Conservation (phyloP, 352 stramenopile species). For the Phytophthora podocarpi region DNA sequence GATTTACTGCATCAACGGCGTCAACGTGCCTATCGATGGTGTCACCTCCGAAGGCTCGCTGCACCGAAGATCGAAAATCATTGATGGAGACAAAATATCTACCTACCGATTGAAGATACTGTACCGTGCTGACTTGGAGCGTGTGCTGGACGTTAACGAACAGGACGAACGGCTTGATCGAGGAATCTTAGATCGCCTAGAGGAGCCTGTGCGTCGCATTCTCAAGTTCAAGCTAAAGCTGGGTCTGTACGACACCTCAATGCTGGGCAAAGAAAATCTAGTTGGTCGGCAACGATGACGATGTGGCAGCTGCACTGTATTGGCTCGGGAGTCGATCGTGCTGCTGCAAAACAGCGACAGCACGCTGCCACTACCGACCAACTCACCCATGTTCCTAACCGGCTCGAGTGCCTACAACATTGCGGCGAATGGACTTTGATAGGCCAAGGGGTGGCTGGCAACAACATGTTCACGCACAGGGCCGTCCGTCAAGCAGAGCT, state of each 20-base stretch:
- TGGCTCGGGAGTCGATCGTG: constrained; percentile 82
- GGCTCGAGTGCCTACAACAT: constrained; percentile 54
- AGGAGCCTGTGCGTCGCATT: constrained; percentile 50
- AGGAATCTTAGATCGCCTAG: constrained; percentile 40
- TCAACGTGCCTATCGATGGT: too few relatives aligned
- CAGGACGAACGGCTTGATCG: constrained; percentile 35
- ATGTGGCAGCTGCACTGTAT: constrained; percentile 47
- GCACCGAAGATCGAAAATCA: too few relatives aligned
- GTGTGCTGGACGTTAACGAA: constrained; percentile 43
- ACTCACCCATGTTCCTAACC: constrained; percentile 49
- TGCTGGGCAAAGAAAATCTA: constrained; percentile 42
- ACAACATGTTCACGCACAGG: constrained; percentile 47
- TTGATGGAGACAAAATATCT: too few relatives aligned
- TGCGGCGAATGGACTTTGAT: constrained; percentile 73
- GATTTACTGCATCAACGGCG: too few relatives aligned
- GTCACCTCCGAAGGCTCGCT: too few relatives aligned
- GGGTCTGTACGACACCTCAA: constrained; percentile 54
- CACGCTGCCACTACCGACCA: constrained; percentile 39
- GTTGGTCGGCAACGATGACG: constrained; percentile 39
- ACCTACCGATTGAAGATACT: too few relatives aligned
- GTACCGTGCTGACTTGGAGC: too few relatives aligned
- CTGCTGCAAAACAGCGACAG: too few relatives aligned
- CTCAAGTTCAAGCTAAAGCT: constrained; percentile 64
- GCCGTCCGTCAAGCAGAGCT: constrained; percentile 42
- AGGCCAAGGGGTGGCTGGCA: constrained; percentile 70